Percentiles rank a stretch among this genome's conserved stretches.
Evolutionary conservation across 805 yeast species (phyloP).

Genomic region (Yarrowia deformans): DNA sequence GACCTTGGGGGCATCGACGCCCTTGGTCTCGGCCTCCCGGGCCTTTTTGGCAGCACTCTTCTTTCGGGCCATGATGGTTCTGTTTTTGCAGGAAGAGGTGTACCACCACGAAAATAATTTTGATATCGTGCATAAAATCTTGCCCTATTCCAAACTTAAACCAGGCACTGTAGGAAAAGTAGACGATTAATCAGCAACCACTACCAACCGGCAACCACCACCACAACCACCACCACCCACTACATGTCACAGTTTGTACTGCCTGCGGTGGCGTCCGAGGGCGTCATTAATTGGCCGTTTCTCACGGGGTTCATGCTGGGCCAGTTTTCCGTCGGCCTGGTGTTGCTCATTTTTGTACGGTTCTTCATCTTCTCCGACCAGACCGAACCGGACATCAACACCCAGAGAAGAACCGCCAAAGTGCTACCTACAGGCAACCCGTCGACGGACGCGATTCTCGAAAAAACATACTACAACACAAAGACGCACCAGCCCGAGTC

Average conservation of each 20-base stretch:
- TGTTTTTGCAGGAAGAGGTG: not conserved
- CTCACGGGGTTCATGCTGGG: constrained; percentile 51
- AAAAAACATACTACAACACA: constrained; percentile 92
- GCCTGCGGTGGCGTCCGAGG: constrained; percentile 30
- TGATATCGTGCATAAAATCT: constrained; percentile 34
- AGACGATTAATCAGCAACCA: constrained; percentile 1
- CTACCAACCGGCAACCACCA: not conserved
- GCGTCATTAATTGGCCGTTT: constrained; percentile 37
- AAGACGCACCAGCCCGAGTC: constrained; percentile 87
- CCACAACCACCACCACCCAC: too few relatives aligned
- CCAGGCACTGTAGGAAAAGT: not conserved
- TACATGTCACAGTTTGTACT: constrained; percentile 34
- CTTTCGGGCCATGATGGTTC: constrained; percentile 74
- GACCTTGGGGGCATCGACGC: constrained; percentile 1
- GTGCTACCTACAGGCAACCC: constrained; percentile 46
- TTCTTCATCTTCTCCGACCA: constrained; percentile 55
- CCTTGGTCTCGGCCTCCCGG: constrained; percentile 52
- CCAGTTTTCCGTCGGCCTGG: constrained; percentile 53
- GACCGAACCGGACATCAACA: constrained; percentile 31
- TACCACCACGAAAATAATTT: constrained; percentile 17
- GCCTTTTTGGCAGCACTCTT: constrained; percentile 83
- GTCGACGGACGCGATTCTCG: constrained; percentile 62
- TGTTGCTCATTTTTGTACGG: constrained; percentile 51
- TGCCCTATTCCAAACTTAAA: constrained; percentile 21
- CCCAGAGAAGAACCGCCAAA: constrained; percentile 42